A percentile compares a stretch with the other conserved stretches of the same genome.
Conservation (phyloP, 2,329 filamentous ascomycete species). For the Nothophoma quercina region DNA sequence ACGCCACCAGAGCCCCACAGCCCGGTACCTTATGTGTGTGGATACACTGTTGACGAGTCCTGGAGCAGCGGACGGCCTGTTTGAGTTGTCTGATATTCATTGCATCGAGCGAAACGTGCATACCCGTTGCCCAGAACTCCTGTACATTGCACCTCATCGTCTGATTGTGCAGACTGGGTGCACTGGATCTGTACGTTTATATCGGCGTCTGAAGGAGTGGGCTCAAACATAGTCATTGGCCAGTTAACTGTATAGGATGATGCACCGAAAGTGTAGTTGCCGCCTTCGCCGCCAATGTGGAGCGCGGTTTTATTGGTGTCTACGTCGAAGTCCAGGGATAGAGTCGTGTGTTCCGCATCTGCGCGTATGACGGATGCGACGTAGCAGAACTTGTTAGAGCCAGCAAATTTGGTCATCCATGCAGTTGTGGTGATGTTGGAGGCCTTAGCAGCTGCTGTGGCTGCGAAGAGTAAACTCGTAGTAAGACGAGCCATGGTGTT, state of each 20-base stretch:
- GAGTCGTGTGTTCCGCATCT: conserved; percentile 8
- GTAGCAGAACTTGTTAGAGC: conserved; percentile 11
- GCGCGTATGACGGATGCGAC: conserved; percentile 12
- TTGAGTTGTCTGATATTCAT: neutral
- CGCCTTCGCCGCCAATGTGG: neutral
- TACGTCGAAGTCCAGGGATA: conserved; percentile 4
- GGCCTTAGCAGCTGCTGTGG: conserved; percentile 2
- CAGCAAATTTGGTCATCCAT: conserved; percentile 9
- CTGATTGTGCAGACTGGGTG: neutral
- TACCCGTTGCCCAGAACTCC: neutral
- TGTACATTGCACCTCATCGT: neutral
- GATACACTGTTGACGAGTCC: neutral
- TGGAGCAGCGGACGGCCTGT: neutral
- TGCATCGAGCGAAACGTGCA: neutral
- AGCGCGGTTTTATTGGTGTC: neutral
- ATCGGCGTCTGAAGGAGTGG: neutral
- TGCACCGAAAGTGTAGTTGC: conserved; percentile 5
- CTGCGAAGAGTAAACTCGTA: conserved; percentile 6
- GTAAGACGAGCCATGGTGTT: conserved; percentile 1
- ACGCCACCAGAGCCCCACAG: conserved; percentile 6
- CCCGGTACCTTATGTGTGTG: conserved; percentile 13
- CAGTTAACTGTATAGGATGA: neutral
- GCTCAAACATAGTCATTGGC: neutral
- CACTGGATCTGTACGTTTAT: neutral
- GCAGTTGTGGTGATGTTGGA: conserved; percentile 10